Evolutionary conservation across 2,329 filamentous ascomycete genomes (phyloP).

Genomic region (Raffaelea albimanens): DNA sequence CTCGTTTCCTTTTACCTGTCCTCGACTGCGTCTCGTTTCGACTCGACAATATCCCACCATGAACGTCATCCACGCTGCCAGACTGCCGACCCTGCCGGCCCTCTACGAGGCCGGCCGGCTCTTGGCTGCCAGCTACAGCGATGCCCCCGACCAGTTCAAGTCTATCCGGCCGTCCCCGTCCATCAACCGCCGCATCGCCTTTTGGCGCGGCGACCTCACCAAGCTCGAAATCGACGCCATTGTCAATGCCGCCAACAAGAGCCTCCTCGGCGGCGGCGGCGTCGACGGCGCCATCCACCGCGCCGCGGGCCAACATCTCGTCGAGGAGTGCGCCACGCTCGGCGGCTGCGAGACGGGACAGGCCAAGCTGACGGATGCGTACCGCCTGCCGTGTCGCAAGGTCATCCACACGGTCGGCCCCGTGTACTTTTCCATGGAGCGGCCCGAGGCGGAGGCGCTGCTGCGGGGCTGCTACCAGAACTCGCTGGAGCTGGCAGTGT

Average conservation of each 20-base stretch:
- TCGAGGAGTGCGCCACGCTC: constrained; percentile 62
- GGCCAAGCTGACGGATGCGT: constrained; percentile 75
- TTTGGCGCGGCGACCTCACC: constrained; percentile 75
- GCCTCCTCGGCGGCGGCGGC: constrained; percentile 77
- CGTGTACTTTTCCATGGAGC: constrained; percentile 45
- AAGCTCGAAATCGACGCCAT: constrained; percentile 69
- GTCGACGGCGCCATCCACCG: constrained; percentile 82
- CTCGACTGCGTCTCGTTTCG: too few relatives aligned
- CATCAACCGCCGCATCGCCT: constrained; percentile 61
- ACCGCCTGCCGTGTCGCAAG: constrained; percentile 63
- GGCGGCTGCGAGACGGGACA: constrained; percentile 66
- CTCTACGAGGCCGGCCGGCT: constrained; percentile 2
- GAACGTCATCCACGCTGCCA: not conserved
- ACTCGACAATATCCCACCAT: too few relatives aligned
- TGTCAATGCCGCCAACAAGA: constrained; percentile 83
- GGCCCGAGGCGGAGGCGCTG: constrained; percentile 34
- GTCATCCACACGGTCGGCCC: constrained; percentile 92
- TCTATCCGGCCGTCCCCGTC: constrained; percentile 28
- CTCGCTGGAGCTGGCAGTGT: constrained; percentile 62
- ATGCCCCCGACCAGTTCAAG: too few relatives aligned
- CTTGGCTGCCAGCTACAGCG: not conserved
- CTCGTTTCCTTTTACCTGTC: too few relatives aligned
- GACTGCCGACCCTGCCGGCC: not conserved
- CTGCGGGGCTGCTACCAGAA: constrained; percentile 57
- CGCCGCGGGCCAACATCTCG: constrained; percentile 62